Conservation (phyloP, 208 protist species). For the Trypanosoma congolense region DNA sequence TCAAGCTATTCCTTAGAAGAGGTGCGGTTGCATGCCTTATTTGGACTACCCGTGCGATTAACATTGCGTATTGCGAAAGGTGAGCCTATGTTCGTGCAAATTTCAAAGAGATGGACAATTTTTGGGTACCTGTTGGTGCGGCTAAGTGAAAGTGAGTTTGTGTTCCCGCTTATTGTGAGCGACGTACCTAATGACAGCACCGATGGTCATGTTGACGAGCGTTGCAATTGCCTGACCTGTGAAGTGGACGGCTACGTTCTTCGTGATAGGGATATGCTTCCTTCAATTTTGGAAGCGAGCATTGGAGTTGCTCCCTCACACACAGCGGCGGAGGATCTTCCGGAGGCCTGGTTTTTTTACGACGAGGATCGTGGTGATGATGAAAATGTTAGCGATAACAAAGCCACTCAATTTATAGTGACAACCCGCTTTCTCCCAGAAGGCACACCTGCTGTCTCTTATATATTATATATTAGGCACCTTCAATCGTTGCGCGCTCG, state of each 20-base stretch:
- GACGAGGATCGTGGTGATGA: neutral
- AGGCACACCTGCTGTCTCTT: slow-evolving; percentile 63
- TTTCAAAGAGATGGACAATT: slow-evolving; percentile 21
- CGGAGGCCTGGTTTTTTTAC: slow-evolving; percentile 56
- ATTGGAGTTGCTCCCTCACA: slow-evolving; percentile 9
- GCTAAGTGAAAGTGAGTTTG: slow-evolving; percentile 35
- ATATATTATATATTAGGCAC: slow-evolving; percentile 45
- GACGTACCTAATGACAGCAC: slow-evolving; percentile 5
- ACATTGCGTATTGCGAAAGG: slow-evolving; percentile 3
- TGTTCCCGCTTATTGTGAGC: slow-evolving; percentile 60
- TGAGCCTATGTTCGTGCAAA: slow-evolving; percentile 5
- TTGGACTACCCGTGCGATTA: slow-evolving; percentile 48
- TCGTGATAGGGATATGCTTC: slow-evolving; percentile 64
- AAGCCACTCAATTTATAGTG: neutral
- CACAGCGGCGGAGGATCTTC: slow-evolving; percentile 16
- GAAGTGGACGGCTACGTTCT: slow-evolving; percentile 42
- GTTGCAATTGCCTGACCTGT: slow-evolving; percentile 4
- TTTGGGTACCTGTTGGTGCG: slow-evolving; percentile 47
- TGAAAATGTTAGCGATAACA: neutral
- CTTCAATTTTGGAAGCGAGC: slow-evolving; percentile 57
- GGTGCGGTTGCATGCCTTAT: slow-evolving; percentile 55
- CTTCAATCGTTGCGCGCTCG: slow-evolving; percentile 20
- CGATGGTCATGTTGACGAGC: neutral
- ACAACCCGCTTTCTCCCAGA: slow-evolving; percentile 43
- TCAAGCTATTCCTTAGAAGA: slow-evolving; percentile 34